These are phyloP conservation scores for Euphrasia confusa DNA, from an alignment of 257 asterid species.

Conservation along the genomic window DNA sequence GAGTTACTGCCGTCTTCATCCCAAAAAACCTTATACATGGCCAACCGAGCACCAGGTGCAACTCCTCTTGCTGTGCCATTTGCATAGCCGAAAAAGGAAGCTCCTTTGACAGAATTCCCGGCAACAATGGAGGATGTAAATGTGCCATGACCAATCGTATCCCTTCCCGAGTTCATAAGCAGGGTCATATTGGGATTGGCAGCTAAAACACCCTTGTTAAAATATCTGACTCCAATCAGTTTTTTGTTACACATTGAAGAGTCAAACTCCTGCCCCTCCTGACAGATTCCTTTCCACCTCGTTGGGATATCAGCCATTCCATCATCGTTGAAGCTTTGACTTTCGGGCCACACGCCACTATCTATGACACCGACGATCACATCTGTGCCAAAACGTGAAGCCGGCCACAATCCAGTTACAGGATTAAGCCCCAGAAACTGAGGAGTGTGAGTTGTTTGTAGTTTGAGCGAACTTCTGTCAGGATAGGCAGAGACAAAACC, in stretches of 20 bases:
- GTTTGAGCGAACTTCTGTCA: conserved; percentile 5
- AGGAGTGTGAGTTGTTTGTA: conserved; percentile 26
- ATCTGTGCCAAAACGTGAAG: conserved; percentile 31
- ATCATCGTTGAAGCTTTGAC: too few relatives aligned
- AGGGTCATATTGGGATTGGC: background rate
- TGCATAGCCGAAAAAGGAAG: background rate
- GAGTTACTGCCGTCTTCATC: background rate
- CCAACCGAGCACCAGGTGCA: conserved; percentile 1
- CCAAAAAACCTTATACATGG: background rate
- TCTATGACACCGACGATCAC: conserved; percentile 34
- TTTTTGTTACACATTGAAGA: conserved; percentile 28
- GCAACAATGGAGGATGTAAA: background rate
- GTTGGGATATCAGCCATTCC: too few relatives aligned
- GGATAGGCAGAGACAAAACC: conserved; percentile 27
- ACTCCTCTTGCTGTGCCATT: background rate
- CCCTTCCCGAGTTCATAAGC: background rate
- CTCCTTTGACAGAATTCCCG: background rate
- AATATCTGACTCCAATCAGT: background rate
- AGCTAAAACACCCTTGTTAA: background rate
- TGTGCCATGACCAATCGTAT: background rate
- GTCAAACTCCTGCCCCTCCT: background rate
- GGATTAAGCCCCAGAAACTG: conserved; percentile 25
- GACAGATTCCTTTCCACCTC: too few relatives aligned
- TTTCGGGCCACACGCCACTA: conserved; percentile 23
- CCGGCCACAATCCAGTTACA: conserved; percentile 33